phyloP scores from a whole-genome alignment of 257 asterid species.

The Orobanche coerulescens region DNA sequence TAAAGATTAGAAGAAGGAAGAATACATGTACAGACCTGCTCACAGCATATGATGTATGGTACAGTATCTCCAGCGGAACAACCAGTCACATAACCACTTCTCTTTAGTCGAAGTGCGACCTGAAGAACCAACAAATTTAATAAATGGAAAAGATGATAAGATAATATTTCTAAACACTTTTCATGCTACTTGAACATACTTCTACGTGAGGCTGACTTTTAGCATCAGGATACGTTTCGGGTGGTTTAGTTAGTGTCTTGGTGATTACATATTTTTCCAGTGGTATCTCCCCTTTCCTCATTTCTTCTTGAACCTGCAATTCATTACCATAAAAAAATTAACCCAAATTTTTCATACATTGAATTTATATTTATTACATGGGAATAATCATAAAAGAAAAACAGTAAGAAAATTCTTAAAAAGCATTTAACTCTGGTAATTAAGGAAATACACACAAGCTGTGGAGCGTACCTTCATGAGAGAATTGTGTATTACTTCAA shows the following conservation, averaged over 20 bases:
- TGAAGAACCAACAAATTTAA: constrained; percentile 28
- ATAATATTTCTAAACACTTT: background rate
- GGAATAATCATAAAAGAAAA: too few species aligned
- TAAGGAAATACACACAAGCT: too few species aligned
- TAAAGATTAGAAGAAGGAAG: too few species aligned
- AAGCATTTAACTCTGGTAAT: too few species aligned
- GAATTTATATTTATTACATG: background rate
- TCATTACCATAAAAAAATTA: constrained; percentile 15
- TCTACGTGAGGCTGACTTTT: constrained; percentile 96
- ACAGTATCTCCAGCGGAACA: constrained; percentile 97
- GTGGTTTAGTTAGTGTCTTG: constrained; percentile 84
- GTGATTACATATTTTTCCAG: constrained; percentile 86
- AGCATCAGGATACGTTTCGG: constrained; percentile 95
- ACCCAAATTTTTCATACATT: too few species aligned
- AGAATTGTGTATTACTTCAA: constrained; percentile 81
- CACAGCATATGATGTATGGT: constrained; percentile 89
- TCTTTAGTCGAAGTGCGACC: constrained; percentile 95
- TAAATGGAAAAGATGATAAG: constrained; percentile 16
- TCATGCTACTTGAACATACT: constrained; percentile 40
- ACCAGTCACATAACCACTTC: constrained; percentile 76
- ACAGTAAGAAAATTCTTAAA: too few species aligned
- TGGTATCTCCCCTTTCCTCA: constrained; percentile 82
- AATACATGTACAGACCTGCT: constrained; percentile 53
- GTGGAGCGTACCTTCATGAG: constrained; percentile 90
- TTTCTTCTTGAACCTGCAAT: constrained; percentile 78